phyloP scores from a whole-genome alignment of 768 basidiomycete species.

The Udeniomyces megalosporus region DNA sequence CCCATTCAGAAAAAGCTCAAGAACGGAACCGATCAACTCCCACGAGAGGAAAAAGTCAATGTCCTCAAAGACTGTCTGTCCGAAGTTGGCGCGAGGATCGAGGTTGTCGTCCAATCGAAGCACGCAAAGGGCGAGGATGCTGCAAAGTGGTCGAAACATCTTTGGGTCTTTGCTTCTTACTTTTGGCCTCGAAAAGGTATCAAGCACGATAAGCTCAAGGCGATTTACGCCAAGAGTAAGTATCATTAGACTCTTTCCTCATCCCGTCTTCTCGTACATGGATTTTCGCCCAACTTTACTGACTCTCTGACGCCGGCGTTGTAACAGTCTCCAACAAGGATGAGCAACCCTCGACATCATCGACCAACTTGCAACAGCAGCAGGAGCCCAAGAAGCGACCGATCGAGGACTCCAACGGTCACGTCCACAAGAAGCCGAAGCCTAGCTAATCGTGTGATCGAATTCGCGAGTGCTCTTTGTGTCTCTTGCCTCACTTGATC shows the following conservation, averaged over 20 bases:
- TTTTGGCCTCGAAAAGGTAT: conserved; percentile 94
- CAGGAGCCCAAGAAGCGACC: too few species aligned
- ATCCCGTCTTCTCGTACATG: too few species aligned
- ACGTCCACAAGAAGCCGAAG: too few species aligned
- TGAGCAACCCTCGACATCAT: too few species aligned
- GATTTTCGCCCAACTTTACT: too few species aligned
- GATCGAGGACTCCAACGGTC: too few species aligned
- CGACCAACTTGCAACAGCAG: too few species aligned
- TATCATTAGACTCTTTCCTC: not conserved
- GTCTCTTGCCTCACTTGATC: too few species aligned
- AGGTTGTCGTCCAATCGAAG: conserved; percentile 59
- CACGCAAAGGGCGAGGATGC: conserved; percentile 62
- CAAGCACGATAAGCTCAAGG: conserved; percentile 78
- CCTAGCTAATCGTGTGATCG: too few species aligned
- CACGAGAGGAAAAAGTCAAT: conserved; percentile 86
- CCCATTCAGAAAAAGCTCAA: conserved; percentile 74
- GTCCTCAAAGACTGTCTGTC: conserved; percentile 90
- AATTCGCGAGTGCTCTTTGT: too few species aligned
- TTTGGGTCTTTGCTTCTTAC: conserved; percentile 66
- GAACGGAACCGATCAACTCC: conserved; percentile 78
- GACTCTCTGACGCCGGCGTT: not conserved
- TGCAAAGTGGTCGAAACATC: conserved; percentile 35
- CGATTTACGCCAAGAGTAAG: conserved; percentile 75
- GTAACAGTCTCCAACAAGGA: too few species aligned
- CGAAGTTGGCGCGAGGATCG: conserved; percentile 83